Base-by-base conservation (phyloP, 495 filamentous ascomycete genomes). In the Talaromyces stipitatus region DNA sequence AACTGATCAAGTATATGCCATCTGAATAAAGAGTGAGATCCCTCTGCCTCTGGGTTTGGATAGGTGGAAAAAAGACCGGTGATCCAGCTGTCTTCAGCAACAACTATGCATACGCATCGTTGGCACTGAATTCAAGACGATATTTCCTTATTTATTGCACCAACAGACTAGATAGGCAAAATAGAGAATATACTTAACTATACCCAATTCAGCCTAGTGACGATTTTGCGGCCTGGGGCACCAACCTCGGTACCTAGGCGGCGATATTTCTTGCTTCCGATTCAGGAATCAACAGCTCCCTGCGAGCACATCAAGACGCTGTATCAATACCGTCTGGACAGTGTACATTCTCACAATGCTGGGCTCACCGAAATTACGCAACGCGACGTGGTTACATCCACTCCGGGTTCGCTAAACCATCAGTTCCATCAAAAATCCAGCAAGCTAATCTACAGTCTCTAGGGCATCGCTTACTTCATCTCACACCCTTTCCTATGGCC, bases 401-500 rank as follows among this genome's bases (percentile, higher is more conserved):
- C 48, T 83, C 27, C 74, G 76, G 66, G 81, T 82, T 68, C 48
- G 70, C 63, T 32, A 8, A 30, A 38, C 27, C 47, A 6, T 6
- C 28, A 23, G 14, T n/a, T 18, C 22, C 12, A 11, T 10, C 32
- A 2, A 16, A 32, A 22, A 12, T 32, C 18, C 16, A 4, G 7
- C 29, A 50, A 50, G 43, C 38, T 50, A 8, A 50, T 20, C 26
- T 9, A 16, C 12, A 46, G 23, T 28, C 8, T 29, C 22, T 41
- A 85, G 82, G 84, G 84, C 6, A 74, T 87, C 51, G 74, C 74
- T 60, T 87, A 83, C 61, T 85, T 85, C 62, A 60, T 75, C 33
- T 69, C 72, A 10, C 83, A 84, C 63, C 81, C 76, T 3, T 86
- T 82, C 60, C 73, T 87, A n/a, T 85, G 78, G 68, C 83, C 84